These are phyloP conservation scores for Pisolithus microcarpus DNA, from an alignment of 768 basidiomycete genomes.

Conservation along the genomic window DNA sequence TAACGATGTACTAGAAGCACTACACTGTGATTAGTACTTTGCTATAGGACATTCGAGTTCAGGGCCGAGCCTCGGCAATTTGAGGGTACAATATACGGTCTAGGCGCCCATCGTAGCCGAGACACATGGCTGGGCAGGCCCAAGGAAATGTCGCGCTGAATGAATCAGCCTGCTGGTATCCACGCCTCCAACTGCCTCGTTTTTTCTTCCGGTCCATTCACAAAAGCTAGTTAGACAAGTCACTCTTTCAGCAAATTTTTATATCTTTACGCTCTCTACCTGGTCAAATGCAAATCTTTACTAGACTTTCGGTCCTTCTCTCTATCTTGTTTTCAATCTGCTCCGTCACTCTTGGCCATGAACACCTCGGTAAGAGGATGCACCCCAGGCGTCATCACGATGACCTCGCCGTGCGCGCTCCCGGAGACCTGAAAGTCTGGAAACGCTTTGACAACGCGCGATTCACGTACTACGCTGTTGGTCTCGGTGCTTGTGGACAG, in stretches of 20 bases:
- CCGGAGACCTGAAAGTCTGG: constrained; percentile 16
- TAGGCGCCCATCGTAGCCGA: background rate
- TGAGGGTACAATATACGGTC: background rate
- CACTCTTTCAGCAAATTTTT: constrained; percentile 16
- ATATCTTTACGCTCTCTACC: constrained; percentile 3
- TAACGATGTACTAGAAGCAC: too few species aligned
- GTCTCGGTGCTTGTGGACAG: constrained; percentile 39
- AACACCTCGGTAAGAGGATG: constrained; percentile 17
- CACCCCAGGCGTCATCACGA: constrained; percentile 14
- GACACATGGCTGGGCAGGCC: background rate
- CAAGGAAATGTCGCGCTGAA: too few species aligned
- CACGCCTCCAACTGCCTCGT: background rate
- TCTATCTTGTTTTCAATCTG: constrained; percentile 12
- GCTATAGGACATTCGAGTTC: too few species aligned
- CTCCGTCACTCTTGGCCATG: constrained; percentile 13
- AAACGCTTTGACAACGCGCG: constrained; percentile 19
- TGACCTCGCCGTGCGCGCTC: constrained; percentile 20
- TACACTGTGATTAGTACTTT: too few species aligned
- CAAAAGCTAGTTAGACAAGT: constrained; percentile 5
- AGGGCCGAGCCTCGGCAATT: background rate
- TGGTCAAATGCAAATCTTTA: constrained; percentile 17
- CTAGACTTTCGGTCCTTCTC: constrained; percentile 15
- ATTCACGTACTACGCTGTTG: constrained; percentile 35
- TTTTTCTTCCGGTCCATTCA: background rate
- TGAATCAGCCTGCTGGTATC: too few species aligned